These are phyloP conservation scores for Scleroderma citrinum DNA, from an alignment of 768 basidiomycete species.

Conservation along the genomic window DNA sequence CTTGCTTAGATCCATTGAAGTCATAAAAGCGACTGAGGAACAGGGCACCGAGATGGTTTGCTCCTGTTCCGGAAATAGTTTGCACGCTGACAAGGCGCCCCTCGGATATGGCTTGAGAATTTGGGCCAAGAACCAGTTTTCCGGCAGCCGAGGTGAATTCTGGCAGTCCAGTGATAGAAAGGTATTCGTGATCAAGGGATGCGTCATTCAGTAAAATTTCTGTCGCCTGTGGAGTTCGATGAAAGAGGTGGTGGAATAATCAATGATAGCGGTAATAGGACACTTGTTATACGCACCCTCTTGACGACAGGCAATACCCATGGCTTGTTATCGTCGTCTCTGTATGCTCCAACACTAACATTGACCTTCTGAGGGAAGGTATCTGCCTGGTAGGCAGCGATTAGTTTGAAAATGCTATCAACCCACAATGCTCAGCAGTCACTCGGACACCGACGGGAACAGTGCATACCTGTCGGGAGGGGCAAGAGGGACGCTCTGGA, in stretches of 20 bases:
- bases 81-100: constrained; percentile 75
- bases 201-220: constrained; percentile 62
- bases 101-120: constrained; percentile 65
- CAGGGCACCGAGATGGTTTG: constrained; percentile 86
- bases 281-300: constrained; percentile 47
- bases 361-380: constrained; percentile 75
- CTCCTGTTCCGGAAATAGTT: constrained; percentile 94
- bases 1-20: constrained; percentile 55
- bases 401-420: constrained; percentile 82
- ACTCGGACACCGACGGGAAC: neutral
- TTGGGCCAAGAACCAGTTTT: constrained; percentile 71
- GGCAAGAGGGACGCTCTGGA: constrained; percentile 74
- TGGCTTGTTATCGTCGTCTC: constrained; percentile 81
- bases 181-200: constrained; percentile 84
- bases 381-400: constrained; percentile 84
- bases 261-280: neutral
- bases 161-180: constrained; percentile 83
- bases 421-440: constrained; percentile 6
- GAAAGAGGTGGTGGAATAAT: constrained; percentile 1
- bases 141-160: constrained; percentile 80
- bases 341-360: constrained; percentile 89
- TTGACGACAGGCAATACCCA: constrained; percentile 92
- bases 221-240: constrained; percentile 51
- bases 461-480: constrained; percentile 71
- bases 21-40: constrained; percentile 81